Evolutionary conservation across 2,329 filamentous ascomycete genomes (phyloP), one percentile per base, ranked within the genome.

Genomic region (Microsporum canis): DNA sequence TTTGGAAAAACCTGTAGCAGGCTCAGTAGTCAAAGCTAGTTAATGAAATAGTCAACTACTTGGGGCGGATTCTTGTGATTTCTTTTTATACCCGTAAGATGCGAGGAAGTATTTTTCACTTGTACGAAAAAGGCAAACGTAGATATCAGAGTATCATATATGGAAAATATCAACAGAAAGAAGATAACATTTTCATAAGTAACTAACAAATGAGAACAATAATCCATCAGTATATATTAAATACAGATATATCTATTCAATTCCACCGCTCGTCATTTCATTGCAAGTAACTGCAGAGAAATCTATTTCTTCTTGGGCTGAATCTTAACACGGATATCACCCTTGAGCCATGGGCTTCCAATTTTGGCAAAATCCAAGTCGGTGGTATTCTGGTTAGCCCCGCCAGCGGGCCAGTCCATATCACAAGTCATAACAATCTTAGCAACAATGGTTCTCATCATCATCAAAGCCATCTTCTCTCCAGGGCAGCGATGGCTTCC

Each of bases 311-410:
- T 38, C 31, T 59, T 59, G 31, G 57, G 60, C 17, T 59, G 60
- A 41, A 64, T 61, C n/a, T 47, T 61, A 34, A 64, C 61, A 29
- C 58, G 53, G 8, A 62, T 58, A 17, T 62, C 63, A 41, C 61
- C 63, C 59, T 58, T 63, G 5, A 63, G 43, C 63, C 63, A 64
- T 4, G 63, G 63, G 49, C 63, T 64, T n/a, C 63, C 63, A 33
- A 63, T 64, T 31, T 64, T 64, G 12, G 57, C 59, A 49, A 64
- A 64, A 51, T 64, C 63, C 57, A 64, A 47, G 17, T 59, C 58
- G 5, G 61, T 60, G 27, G 58, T 53, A 49, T 64, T 61, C 47
- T 59, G 55, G 17, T 62, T 57, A 12, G 51, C 53, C 29, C 36
- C 33, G 23, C 57, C 58, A 23, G 45, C 31, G 31, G 61, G 61